Base-by-base conservation (phyloP, 2,329 filamentous ascomycete genomes). In the Botrytis medusae region DNA sequence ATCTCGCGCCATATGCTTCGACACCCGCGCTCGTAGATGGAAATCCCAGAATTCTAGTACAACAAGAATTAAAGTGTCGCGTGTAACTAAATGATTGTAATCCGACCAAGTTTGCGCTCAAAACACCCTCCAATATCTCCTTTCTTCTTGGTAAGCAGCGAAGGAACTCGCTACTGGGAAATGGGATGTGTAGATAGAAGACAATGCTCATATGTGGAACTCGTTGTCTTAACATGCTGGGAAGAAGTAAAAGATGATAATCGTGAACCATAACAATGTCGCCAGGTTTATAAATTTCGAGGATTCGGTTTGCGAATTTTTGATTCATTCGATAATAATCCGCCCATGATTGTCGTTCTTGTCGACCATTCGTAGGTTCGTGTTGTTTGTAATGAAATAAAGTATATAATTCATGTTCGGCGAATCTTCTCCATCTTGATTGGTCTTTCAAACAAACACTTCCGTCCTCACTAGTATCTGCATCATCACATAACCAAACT, bases 21-120 rank as follows among this genome's bases (percentile, higher is more conserved):
- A 98, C 93, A 9, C 95, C 94, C 6, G 91, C 90, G 1, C 90
- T 90, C 74, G 95, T 94, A 0, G 94, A 97, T 63, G 94, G 92
- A 79, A 97, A 97, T n/a, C 93, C 93, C 12, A 98, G 87, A 67
- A 98, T 92, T 40, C 95, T 90, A 1, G 94, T 97, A 83, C 95
- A 98, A 84, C 95, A 98, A 77, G 94, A 97, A 54, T 94, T 90
- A 82, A 98, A 98, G 82, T 98, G 95, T 37, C 95, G 90, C 22
- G 95, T 95, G 82, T 97, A 98, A 82, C 94, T 96, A 84, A 94
- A 96, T 12, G 94, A 96, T 83, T 98, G 95, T 84, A 98, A 98
- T 1, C 94, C 95, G 75, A 98, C 90, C 85, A 98, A 91, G 82
- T 98, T 98, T 72, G 95, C 90, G 29, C 95, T 95, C 60, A 98